Evolutionary conservation across 352 stramenopile species (phyloP).

Genomic region (Stephanocyclus meneghinianus): DNA sequence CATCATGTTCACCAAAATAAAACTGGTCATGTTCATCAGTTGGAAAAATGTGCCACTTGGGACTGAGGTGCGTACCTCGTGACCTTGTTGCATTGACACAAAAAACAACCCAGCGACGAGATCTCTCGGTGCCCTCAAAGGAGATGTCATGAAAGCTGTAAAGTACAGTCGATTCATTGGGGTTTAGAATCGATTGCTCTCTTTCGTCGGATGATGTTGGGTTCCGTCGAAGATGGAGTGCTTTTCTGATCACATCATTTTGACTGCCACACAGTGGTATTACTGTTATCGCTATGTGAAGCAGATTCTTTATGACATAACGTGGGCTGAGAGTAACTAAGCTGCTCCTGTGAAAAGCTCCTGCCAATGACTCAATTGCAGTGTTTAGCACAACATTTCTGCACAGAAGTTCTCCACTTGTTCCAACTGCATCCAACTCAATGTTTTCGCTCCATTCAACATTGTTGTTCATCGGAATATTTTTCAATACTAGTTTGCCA

Average conservation of each 20-base stretch:
- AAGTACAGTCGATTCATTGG: constrained; percentile 39
- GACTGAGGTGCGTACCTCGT: constrained; percentile 11
- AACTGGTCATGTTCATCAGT: constrained; percentile 4
- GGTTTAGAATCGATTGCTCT: constrained; percentile 13
- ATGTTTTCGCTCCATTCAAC: constrained; percentile 53
- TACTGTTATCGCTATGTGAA: constrained; percentile 51
- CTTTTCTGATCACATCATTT: constrained; percentile 24
- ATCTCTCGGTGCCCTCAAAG: constrained; percentile 10
- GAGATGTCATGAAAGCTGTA: constrained; percentile 37
- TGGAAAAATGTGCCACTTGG: constrained; percentile 33
- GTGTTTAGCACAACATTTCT: constrained; percentile 46
- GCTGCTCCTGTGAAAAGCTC: constrained; percentile 50
- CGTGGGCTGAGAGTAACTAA: constrained; percentile 48
- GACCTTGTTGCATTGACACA: constrained; percentile 41
- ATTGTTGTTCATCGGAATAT: constrained; percentile 21
- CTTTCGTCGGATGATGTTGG: constrained; percentile 15
- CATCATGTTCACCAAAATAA: constrained; percentile 49
- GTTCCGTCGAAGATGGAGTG: constrained; percentile 19
- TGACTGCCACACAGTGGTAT: constrained; percentile 38
- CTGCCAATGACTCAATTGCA: constrained; percentile 49
- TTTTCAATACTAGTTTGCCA: constrained; percentile 47
- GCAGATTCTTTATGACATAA: constrained; percentile 61
- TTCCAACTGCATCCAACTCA: constrained; percentile 23
- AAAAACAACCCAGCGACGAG: constrained; percentile 39
- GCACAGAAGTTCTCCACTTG: constrained; percentile 45